phyloP scores from a whole-genome alignment of 2,329 filamentous ascomycete genomes.

The Diaporthe longicolla region DNA sequence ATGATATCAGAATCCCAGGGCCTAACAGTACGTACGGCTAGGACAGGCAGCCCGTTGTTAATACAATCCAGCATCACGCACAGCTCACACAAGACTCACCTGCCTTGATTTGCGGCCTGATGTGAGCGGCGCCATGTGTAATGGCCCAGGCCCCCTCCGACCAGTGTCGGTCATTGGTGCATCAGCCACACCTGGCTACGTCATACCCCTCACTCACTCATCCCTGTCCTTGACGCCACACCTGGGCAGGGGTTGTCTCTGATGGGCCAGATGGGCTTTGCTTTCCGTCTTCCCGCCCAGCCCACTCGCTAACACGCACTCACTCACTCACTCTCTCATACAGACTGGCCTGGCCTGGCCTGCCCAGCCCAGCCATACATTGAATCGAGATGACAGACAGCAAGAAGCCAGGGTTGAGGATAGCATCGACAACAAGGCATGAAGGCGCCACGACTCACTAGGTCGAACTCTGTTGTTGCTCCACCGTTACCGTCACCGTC shows the following conservation, averaged over 20 bases:
- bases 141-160: neutral
- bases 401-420: neutral
- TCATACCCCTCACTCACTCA: conserved; percentile 19
- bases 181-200: conserved; percentile 33
- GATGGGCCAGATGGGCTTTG: neutral
- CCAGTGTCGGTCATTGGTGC: conserved; percentile 16
- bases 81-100: neutral
- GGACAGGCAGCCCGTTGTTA: no score
- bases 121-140: neutral
- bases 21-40: neutral
- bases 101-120: conserved; percentile 24
- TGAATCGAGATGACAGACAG: conserved; percentile 13
- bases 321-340: no score
- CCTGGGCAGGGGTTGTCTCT: neutral
- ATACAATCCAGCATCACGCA: no score
- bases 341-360: no score
- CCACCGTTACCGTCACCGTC: no score
- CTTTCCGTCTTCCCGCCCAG: conserved; percentile 17
- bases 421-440: neutral
- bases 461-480: conserved; percentile 15
- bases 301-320: neutral
- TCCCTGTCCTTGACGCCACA: conserved; percentile 33
- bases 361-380: neutral
- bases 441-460: conserved; percentile 17
- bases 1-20: conserved; percentile 26